These are phyloP conservation scores for Linnemannia hyalina DNA, from an alignment of 192 early-diverging fungal genomes.

Conservation along the genomic window DNA sequence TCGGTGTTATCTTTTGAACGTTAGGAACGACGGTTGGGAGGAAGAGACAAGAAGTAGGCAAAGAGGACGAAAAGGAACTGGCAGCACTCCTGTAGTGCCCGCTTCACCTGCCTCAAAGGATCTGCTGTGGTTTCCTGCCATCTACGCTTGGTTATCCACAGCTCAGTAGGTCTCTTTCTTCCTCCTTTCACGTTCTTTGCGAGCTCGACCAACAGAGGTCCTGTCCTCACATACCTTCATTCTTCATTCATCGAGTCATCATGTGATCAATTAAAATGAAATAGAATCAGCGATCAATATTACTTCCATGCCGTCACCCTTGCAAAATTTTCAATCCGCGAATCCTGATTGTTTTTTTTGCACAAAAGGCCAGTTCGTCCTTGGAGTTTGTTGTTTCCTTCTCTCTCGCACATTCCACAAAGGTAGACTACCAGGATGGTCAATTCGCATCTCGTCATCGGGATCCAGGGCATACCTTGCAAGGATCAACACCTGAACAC, in stretches of 20 bases:
- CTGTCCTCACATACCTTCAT: too few species aligned
- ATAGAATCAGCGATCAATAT: not conserved
- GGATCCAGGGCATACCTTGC: not conserved
- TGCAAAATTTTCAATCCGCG: not conserved
- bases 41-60: too few species aligned
- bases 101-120: too few species aligned
- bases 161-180: too few species aligned
- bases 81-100: too few species aligned
- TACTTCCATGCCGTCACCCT: not conserved
- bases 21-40: too few species aligned
- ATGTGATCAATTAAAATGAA: not conserved
- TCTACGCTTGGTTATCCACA: too few species aligned
- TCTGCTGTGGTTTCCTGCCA: too few species aligned
- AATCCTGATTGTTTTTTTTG: not conserved
- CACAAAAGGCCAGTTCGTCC: not conserved
- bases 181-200: too few species aligned
- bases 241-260: not conserved
- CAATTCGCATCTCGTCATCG: not conserved
- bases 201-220: too few species aligned
- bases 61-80: too few species aligned
- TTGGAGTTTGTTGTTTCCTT: constrained; percentile 24
- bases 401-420: constrained; percentile 57
- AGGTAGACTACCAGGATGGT: constrained; percentile 39
- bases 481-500: not conserved
- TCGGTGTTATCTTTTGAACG: too few species aligned